phyloP scores from a whole-genome alignment of 306 rosid species.

The Quercus robur region DNA sequence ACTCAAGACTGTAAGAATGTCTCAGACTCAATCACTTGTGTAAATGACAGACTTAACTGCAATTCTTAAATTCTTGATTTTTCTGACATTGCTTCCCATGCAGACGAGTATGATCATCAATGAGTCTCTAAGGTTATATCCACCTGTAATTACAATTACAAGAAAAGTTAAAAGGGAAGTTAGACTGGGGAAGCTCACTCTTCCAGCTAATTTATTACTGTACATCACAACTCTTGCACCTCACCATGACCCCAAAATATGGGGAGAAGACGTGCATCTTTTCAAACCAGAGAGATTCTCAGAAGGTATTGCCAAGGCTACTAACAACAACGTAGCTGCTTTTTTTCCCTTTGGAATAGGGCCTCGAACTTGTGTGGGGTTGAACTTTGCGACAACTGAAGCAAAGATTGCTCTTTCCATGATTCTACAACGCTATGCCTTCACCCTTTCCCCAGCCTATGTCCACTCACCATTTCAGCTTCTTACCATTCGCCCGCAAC shows the following conservation, averaged over 20 bases:
- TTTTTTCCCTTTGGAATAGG: constrained; percentile 25
- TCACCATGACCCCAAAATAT: constrained; percentile 23
- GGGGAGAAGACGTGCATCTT: constrained; percentile 26
- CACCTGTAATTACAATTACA: neutral
- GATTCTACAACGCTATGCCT: constrained; percentile 20
- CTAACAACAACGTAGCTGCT: constrained; percentile 6
- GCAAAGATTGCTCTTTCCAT: constrained; percentile 21
- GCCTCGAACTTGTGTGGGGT: constrained; percentile 19
- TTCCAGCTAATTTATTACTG: constrained; percentile 14
- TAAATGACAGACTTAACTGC: no score
- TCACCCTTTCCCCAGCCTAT: constrained; percentile 20
- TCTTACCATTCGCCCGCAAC: constrained; percentile 14
- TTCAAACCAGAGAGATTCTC: constrained; percentile 31
- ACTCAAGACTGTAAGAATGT: constrained; percentile 17
- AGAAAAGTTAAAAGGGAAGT: constrained; percentile 11
- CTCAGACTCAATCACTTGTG: neutral
- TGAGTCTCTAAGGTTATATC: constrained; percentile 25
- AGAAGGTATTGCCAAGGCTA: constrained; percentile 16
- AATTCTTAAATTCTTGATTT: no score
- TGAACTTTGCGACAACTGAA: constrained; percentile 18
- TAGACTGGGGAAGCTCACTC: constrained; percentile 8
- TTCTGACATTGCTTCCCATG: neutral
- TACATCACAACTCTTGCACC: neutral
- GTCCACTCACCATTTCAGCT: constrained; percentile 21
- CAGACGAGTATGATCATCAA: constrained; percentile 28